Evolutionary conservation across 169 alveolate species (phyloP), one percentile per base, ranked within the genome.

Genomic region (Eimeria acervulina): DNA sequence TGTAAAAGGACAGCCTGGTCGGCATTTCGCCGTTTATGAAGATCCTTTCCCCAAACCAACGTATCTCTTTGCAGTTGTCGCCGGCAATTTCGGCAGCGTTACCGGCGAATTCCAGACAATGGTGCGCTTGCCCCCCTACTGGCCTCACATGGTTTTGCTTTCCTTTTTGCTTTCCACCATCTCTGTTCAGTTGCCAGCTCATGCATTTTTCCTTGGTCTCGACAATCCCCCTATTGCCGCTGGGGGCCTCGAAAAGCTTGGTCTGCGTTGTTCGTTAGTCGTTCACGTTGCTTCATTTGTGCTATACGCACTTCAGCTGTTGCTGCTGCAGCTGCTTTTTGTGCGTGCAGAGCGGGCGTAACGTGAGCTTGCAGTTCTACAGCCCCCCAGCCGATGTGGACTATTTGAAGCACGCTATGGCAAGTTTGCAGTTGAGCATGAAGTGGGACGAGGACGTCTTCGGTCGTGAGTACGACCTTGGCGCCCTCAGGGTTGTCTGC

Each of bases 1-100:
- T 8, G 84, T 97, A 55, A 98, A 97, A 8, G 96, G 81, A 33
- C 96, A 95, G 26, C 59, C 78, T 17, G 90, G 26, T 3, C 63
- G 88, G 2, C 93, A 76, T 66, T 68, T 40, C 19, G 76, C 88
- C 4, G 1, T 26, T 21, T 98, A 97, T 97, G 98, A 85, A 40
- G 99, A 98, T 85, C 99, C 99, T 15, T 97, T 95, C 96, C 97
- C 97, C 33, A 98, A 98, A 94, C 99, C 99, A 17, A 97, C 98
- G 44, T 98, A 98, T 97, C 97, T 98, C 68, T 98, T 98, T 92
- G 99, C 99, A 19, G 97, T 98, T 26, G 99, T 98, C 33, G 99
- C 99, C 36, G 99, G 99, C 33, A 97, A 97, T 66, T 92, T 98
- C 72, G 97, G 95, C 23, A 84, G 96, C 51, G 85, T 98, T 47